These are phyloP conservation scores for Priceomyces melissophilus DNA, from an alignment of 805 yeast species.

Conservation along the genomic window DNA sequence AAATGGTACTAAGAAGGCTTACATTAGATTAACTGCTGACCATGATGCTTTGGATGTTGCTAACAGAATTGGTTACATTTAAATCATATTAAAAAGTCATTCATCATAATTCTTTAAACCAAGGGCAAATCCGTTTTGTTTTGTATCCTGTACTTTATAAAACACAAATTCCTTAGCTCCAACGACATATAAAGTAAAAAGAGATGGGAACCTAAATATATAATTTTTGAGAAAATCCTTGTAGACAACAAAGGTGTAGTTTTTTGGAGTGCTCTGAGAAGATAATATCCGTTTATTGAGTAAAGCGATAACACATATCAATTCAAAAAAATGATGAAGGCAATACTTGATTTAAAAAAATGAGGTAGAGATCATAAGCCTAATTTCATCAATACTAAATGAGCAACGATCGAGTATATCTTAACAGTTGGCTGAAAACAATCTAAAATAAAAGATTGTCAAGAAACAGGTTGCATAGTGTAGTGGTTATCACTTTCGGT, in stretches of 20 bases:
- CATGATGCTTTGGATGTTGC: constrained; percentile 99
- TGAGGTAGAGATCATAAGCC: too few species aligned
- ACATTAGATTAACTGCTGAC: constrained; percentile 97
- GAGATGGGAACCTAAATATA: constrained; percentile 8
- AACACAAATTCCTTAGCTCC: constrained; percentile 5
- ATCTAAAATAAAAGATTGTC: background rate
- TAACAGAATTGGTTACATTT: constrained; percentile 99
- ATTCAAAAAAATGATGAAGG: too few species aligned
- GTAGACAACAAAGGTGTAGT: too few species aligned
- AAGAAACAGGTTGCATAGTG: constrained; percentile 49
- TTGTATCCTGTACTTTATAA: constrained; percentile 8
- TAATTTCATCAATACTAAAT: too few species aligned
- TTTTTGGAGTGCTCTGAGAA: too few species aligned
- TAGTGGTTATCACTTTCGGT: constrained; percentile 82
- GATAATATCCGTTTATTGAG: too few species aligned
- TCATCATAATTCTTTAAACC: constrained; percentile 2
- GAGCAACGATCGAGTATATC: too few species aligned
- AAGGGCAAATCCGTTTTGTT: constrained; percentile 4
- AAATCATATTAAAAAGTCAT: constrained; percentile 24
- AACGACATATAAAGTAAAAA: constrained; percentile 8
- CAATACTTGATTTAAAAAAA: too few species aligned
- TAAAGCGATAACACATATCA: too few species aligned
- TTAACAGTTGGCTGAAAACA: too few species aligned
- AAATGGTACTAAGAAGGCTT: constrained; percentile 99
- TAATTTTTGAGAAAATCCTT: background rate